Base-by-base conservation (phyloP, 1,284 basidiomycete species). In the Filobasidium uniguttulatum region DNA sequence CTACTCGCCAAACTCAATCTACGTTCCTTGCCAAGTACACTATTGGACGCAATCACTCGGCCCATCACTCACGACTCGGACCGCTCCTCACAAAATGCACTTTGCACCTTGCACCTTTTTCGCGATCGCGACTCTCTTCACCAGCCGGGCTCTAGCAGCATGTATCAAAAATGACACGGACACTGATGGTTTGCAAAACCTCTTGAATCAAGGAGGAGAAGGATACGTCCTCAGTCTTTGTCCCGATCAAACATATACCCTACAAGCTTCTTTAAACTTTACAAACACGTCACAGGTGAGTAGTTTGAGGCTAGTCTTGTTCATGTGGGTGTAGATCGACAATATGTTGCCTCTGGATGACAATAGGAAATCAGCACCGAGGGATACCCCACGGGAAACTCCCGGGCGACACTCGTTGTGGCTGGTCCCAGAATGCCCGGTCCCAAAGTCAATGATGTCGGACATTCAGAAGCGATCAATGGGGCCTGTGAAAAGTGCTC, bases 321-420 rank as follows among this genome's bases (percentile, higher is more conserved):
- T 22, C 36, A 3, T 38, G 8, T 17, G 15, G 17, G 14, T 12
- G n/a, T 7, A 25, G 17, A 8, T 33, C 17, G 23, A 25, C 1
- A 17, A 30, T 12, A 26, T 30, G 22, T 15, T 17, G 25, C 28
- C 37, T 22, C 29, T 26, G 40, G 17, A 48, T 19, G 17, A 22
- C 17, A 12, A 57, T 80, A 87, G 67, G 85, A 87, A 66, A 85
- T 87, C 41, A 82, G 77, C 56, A 87, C 85, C 0, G 61, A 73
- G 4, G 82, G 82, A 12, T 83, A 85, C 56, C 85, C 85, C 0
- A 77, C 73, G 0, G 77, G 70, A 30, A 63, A 68, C 33, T 66
- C 66, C 3, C 70, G 79, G 41, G 79, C 79, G 1, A 74, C 69
- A 7, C 65, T 81, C 19, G 66, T 75, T 20, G 75, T 87, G 5